Conservation (phyloP, 1,284 basidiomycete genomes). For the Coniferiporia sulphurascens region DNA sequence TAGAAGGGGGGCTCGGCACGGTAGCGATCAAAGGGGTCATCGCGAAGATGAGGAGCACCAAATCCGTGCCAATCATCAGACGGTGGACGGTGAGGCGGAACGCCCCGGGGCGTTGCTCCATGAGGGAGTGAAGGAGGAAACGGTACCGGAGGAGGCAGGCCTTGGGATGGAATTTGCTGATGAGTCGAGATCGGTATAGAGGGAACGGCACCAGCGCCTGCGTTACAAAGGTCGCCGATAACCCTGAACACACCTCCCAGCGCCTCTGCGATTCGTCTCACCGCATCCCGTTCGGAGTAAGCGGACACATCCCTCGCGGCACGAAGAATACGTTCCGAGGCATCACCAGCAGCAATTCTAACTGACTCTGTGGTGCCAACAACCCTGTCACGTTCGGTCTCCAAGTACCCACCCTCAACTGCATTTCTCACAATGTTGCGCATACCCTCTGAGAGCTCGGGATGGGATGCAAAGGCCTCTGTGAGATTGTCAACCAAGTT, state of each 20-base stretch:
- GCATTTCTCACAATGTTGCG: constrained; percentile 59
- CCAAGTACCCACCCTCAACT: constrained; percentile 62
- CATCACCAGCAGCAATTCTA: constrained; percentile 40
- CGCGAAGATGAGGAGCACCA: neutral
- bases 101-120: neutral
- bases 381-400: constrained; percentile 50
- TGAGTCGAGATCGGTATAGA: neutral
- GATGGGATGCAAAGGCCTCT: constrained; percentile 52
- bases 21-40: neutral
- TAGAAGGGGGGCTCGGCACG: constrained; percentile 8
- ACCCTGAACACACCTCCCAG: constrained; percentile 52
- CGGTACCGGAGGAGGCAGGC: constrained; percentile 12
- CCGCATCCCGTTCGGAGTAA: constrained; percentile 55
- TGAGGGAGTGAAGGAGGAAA: constrained; percentile 3
- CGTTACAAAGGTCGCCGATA: constrained; percentile 36
- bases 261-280: constrained; percentile 58
- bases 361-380: constrained; percentile 49
- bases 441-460: constrained; percentile 62
- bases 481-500: constrained; percentile 51
- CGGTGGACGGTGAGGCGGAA: neutral
- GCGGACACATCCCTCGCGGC: constrained; percentile 40
- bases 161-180: neutral
- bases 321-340: constrained; percentile 26
- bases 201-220: neutral
- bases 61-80: neutral